Evolutionary conservation across 2,329 filamentous ascomycete species (phyloP), one percentile per base, ranked within the genome.

Genomic region (Proliferodiscus dingleyae): DNA sequence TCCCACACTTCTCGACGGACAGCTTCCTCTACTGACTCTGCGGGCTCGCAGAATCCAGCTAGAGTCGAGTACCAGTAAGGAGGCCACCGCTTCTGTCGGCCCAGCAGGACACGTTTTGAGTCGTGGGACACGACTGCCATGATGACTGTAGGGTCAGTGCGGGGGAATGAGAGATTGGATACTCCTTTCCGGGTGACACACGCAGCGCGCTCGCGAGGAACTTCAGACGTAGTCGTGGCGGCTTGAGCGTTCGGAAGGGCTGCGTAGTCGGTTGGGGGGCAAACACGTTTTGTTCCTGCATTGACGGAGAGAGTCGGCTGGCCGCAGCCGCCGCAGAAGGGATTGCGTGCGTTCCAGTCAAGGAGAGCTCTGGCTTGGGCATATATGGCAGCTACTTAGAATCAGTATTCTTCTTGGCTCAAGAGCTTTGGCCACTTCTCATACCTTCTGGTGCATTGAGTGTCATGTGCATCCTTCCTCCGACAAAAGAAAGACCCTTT

Each of bases 271-370:
- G 77, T 80, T 0, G 85, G 78, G 6, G 88, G 87, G 61, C 87
- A 94, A 6, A 81, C 75, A 37, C 87, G 80, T 69, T 94, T 94
- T 63, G 85, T 89, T 39, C 87, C 87, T 4, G 81, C 85, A 59
- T 90, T 84, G 21, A 87, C 73, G 15, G 84, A 85, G 49, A 96
- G 71, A 0, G 89, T 97, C 19, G 78, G 81, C 60, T 87, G 78
- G 26, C 93, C 91, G 67, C 93, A 98, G 45, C 85, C 84, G 24
- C 83, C 89, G 66, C 93, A 98, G 73, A 89, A 98, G 23, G 85
- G 86, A 68, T 95, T 95, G 41, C 91, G 85, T 21, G 75, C 75
- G 69, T 98, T 97, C 93, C 93, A 98, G 70, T 97, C 93, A 28
- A 94, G 73, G 21, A 96, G 74, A 37, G 89, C 86, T 45, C 91